These are phyloP conservation scores for Aureobasidium melanogenum DNA, from an alignment of 2,329 filamentous ascomycete species.

Conservation along the genomic window DNA sequence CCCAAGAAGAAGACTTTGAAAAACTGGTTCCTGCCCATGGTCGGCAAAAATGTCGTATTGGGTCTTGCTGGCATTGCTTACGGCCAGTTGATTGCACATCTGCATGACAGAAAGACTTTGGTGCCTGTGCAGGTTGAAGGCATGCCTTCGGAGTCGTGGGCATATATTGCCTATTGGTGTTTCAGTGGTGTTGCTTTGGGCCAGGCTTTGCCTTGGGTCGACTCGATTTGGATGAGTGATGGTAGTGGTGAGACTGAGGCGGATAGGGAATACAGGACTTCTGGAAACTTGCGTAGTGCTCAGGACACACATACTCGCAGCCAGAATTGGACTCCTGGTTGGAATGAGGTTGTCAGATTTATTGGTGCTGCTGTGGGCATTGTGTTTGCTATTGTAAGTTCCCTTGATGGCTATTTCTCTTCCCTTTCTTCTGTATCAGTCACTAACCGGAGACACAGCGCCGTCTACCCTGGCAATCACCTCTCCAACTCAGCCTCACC, in stretches of 20 bases:
- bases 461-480: conserved; percentile 86
- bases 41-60: conserved; percentile 42
- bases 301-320: conserved; percentile 13
- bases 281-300: neutral
- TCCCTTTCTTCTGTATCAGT: neutral
- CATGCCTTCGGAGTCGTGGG: conserved; percentile 48
- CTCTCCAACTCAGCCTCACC: conserved; percentile 83
- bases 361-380: conserved; percentile 65
- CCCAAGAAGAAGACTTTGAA: conserved; percentile 18
- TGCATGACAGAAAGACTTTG: conserved; percentile 62
- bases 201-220: conserved; percentile 73
- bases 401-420: neutral
- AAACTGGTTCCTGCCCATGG: conserved; percentile 36
- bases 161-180: conserved; percentile 76
- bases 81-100: conserved; percentile 68
- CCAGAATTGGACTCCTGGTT: conserved; percentile 46
- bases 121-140: conserved; percentile 53
- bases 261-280: conserved; percentile 17
- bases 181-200: conserved; percentile 68
- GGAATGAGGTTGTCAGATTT: conserved; percentile 63
- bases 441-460: conserved; percentile 46
- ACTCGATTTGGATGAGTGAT: conserved; percentile 57
- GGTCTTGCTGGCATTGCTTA: conserved; percentile 76
- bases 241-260: conserved; percentile 29
- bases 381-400: conserved; percentile 74